Conservation (phyloP, 345 rosid species). For the Gossypium australe region DNA sequence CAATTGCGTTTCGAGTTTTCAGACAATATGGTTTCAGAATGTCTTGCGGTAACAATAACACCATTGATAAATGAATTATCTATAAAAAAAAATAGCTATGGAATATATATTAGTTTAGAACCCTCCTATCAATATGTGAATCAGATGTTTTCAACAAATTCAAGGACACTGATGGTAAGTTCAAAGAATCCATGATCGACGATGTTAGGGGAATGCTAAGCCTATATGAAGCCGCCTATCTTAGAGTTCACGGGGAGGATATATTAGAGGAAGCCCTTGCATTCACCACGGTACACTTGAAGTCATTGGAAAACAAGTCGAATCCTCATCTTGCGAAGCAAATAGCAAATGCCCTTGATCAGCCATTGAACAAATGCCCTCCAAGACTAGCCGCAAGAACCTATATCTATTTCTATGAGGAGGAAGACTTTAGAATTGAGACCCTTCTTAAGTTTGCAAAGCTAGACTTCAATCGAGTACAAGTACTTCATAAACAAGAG, state of each 20-base stretch:
- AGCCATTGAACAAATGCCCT: not conserved
- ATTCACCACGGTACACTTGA: not conserved
- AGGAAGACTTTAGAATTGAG: not conserved
- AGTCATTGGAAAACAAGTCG: not conserved
- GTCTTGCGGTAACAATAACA: not conserved
- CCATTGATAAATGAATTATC: not conserved
- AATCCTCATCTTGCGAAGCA: not conserved
- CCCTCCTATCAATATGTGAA: not conserved
- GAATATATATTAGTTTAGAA: not conserved
- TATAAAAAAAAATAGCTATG: not conserved
- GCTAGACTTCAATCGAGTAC: not conserved
- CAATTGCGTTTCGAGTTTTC: not conserved
- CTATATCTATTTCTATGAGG: not conserved
- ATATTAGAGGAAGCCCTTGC: slow-evolving; percentile 1
- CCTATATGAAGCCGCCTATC: not conserved
- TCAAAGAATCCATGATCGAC: not conserved
- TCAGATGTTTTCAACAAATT: not conserved
- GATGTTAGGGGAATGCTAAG: slow-evolving; percentile 1
- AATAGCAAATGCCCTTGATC: not conserved
- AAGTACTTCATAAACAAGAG: not conserved
- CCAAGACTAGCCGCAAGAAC: not conserved
- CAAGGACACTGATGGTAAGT: not conserved
- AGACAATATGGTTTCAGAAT: not conserved
- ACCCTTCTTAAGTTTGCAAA: not conserved
- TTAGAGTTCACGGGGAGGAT: not conserved